Base-by-base conservation (phyloP, 495 filamentous ascomycete species). In the Choiromyces venosus region DNA sequence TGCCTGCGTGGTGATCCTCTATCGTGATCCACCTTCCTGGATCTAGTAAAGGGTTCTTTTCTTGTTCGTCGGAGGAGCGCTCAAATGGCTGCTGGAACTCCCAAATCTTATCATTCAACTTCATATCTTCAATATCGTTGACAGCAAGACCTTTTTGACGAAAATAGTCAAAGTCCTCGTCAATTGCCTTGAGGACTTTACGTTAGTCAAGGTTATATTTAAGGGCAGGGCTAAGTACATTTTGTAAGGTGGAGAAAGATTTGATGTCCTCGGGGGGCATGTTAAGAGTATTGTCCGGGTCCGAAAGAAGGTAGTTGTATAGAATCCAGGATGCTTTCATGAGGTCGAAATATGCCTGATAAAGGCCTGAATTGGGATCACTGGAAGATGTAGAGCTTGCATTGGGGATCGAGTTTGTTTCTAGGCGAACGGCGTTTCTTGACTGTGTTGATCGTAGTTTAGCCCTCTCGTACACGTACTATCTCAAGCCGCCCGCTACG, bases 261-360 rank as follows among this genome's bases (percentile, higher is more conserved):
- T 29, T 61, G 12, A 61, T 33, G 33, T 61, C 52, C 25, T 61
- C 52, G 12, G 29, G 25, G 12, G 9, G 10, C 52, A 61, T 61
- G 12, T 61, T 33, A 29, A 61, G 10, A 4, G 52, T 61, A 33
- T 61, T 61, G 18, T 61, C 52, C 52, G 52, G 52, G 25, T 61
- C 52, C 2, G 52, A 61, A 29, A 61, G 52, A 1, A 61, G 44
- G 33, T 83, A 70, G 37, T 83, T 80, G 67, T 85, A 83, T 8
- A 85, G 69, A 42, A 85, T 82, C 74, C 83, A 85, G 9, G 83
- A 85, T 6, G 84, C 80, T 65, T 85, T 85, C 21, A 85, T 71
- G 14, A 85, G 77, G 66, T 85, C 83, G 2, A 83, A 74, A 74
- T 85, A 84, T 14, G 82, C 80, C 71, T 85, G 83, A 38, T 29